A percentile compares a stretch with the other conserved stretches of the same genome.
These are phyloP conservation scores for Komagataella kurtzmanii DNA, from an alignment of 805 yeast genomes.

Conservation along the genomic window DNA sequence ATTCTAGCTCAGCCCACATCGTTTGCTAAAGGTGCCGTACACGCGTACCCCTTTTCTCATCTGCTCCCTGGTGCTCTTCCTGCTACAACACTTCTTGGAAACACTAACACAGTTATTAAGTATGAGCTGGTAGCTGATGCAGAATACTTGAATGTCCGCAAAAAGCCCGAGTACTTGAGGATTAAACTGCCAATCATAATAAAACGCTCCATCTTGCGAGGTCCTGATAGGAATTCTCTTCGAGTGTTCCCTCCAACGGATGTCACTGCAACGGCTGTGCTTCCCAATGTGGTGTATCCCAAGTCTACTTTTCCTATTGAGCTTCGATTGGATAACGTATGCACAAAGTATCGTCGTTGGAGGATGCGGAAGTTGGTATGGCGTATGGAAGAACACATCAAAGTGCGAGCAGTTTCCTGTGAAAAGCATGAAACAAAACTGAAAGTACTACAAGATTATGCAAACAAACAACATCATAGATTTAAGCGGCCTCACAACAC, in stretches of 20 bases:
- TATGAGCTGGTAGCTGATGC: conserved; percentile 66
- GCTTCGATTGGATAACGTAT: conserved; percentile 62
- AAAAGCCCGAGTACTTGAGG: conserved; percentile 21
- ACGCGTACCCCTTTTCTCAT: conserved; percentile 87
- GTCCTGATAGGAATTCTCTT: conserved; percentile 75
- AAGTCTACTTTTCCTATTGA: conserved; percentile 78
- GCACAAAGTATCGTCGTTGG: conserved; percentile 60
- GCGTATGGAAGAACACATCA: conserved; percentile 78
- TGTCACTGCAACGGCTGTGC: conserved; percentile 71
- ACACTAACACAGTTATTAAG: conserved; percentile 36
- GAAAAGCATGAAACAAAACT: conserved; percentile 39
- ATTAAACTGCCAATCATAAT: conserved; percentile 54
- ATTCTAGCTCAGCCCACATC: conserved; percentile 46
- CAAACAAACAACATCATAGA: conserved; percentile 14
- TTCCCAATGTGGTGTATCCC: conserved; percentile 86
- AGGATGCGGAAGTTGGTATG: conserved; percentile 81
- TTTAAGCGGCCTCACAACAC: conserved; percentile 13
- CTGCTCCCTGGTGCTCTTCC: conserved; percentile 82
- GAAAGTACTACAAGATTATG: conserved; percentile 26
- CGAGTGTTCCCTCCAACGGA: conserved; percentile 95
- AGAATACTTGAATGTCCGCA: conserved; percentile 23
- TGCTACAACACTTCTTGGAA: conserved; percentile 58
- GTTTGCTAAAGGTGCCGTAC: conserved; percentile 49
- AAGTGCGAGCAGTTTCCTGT: conserved; percentile 48
- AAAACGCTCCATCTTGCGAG: conserved; percentile 64